phyloP scores from a whole-genome alignment of 2,329 filamentous ascomycete species.

The Penicillium sp. region DNA sequence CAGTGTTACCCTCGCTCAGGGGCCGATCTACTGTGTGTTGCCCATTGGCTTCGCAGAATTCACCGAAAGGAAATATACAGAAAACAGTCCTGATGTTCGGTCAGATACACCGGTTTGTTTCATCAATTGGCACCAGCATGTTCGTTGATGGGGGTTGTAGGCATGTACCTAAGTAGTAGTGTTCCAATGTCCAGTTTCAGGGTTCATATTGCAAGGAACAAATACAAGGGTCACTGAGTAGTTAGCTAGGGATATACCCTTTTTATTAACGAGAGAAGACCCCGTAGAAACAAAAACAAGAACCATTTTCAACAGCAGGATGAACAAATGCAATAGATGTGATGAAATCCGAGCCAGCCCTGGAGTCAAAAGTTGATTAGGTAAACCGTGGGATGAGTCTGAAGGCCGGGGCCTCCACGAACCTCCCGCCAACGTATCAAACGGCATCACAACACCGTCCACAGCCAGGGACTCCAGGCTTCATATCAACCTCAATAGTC shows the following conservation, averaged over 20 bases:
- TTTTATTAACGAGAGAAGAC: neutral
- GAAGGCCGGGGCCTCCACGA: neutral
- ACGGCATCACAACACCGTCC: neutral
- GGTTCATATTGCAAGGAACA: neutral
- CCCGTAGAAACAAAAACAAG: accelerated
- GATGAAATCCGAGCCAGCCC: neutral
- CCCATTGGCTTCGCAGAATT: neutral
- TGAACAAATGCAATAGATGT: neutral
- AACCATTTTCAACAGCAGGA: neutral
- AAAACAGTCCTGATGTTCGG: neutral
- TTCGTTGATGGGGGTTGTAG: neutral
- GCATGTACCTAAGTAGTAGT: neutral
- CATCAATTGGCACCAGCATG: neutral
- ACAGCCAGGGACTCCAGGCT: neutral
- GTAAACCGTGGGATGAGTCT: conserved; percentile 4
- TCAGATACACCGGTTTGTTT: neutral
- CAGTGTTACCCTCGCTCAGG: neutral
- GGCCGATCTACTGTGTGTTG: neutral
- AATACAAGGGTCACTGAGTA: neutral
- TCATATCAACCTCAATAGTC: neutral
- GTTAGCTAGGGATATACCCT: too few relatives aligned
- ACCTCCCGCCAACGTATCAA: conserved; percentile 4
- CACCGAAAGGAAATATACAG: neutral
- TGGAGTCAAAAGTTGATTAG: conserved; percentile 4
- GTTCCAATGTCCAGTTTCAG: neutral